These are phyloP conservation scores for Friedmanniomyces simplex DNA, from an alignment of 495 filamentous ascomycete species.

Conservation along the genomic window DNA sequence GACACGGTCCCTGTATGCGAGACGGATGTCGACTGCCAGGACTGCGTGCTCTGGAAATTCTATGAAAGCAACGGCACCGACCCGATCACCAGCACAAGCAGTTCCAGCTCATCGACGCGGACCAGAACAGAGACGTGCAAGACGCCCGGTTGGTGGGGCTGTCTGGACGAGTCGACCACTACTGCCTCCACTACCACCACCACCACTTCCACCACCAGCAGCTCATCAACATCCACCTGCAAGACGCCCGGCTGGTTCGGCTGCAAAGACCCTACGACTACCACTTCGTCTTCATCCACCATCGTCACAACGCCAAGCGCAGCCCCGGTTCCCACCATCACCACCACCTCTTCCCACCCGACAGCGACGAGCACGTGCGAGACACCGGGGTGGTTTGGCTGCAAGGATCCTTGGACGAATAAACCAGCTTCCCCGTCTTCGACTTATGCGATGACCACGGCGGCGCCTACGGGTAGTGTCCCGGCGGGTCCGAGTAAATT, in stretches of 20 bases:
- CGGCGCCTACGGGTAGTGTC: background rate
- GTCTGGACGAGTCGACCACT: slow-evolving; percentile 48
- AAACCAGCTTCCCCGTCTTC: slow-evolving; percentile 33
- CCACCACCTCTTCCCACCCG: slow-evolving; percentile 37
- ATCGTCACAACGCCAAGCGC: slow-evolving; percentile 17
- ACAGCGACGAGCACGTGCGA: slow-evolving; percentile 23
- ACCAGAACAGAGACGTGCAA: slow-evolving; percentile 71
- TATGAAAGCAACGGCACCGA: slow-evolving; percentile 81
- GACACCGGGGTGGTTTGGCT: slow-evolving; percentile 27
- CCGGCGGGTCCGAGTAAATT: background rate
- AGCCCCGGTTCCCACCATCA: slow-evolving; percentile 17
- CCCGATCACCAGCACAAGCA: slow-evolving; percentile 44
- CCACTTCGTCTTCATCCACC: slow-evolving; percentile 10
- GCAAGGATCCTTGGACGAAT: slow-evolving; percentile 28
- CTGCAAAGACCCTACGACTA: slow-evolving; percentile 32
- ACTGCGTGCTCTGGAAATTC: slow-evolving; percentile 91
- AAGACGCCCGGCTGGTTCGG: slow-evolving; percentile 35
- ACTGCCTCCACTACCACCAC: slow-evolving; percentile 38
- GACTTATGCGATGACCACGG: background rate
- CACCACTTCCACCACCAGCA: slow-evolving; percentile 26
- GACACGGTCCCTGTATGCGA: slow-evolving; percentile 68
- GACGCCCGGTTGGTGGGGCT: slow-evolving; percentile 78
- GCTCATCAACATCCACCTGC: slow-evolving; percentile 20
- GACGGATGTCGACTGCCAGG: slow-evolving; percentile 63
- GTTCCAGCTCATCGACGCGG: slow-evolving; percentile 41